Evolutionary conservation across 345 rosid genomes (phyloP).

Genomic region (Syzygium jambos): DNA sequence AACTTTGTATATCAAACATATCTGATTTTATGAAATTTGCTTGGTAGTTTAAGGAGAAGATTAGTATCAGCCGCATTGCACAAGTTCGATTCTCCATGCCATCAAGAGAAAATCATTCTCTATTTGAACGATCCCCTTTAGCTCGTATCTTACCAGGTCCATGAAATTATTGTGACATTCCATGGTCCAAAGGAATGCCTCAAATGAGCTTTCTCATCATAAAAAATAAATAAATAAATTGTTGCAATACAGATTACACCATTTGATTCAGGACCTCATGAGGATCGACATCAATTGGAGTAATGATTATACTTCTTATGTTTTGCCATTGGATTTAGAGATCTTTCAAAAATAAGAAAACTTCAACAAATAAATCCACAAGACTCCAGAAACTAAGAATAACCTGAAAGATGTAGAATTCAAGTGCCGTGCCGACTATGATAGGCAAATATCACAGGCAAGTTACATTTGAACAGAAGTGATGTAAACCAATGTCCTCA

Average conservation of each 20-base stretch:
- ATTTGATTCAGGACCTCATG: neutral
- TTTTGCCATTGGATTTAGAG: neutral
- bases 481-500: neutral
- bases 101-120: neutral
- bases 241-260: neutral
- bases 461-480: neutral
- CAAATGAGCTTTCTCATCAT: neutral
- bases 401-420: neutral
- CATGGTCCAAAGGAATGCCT: neutral
- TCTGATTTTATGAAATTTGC: neutral
- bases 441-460: neutral
- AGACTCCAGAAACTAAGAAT: neutral
- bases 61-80: neutral
- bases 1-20: neutral
- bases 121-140: neutral
- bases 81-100: neutral
- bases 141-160: neutral
- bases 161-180: neutral
- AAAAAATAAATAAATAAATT: neutral
- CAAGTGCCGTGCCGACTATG: neutral
- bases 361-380: neutral
- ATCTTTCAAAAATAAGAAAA: neutral
- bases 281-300: neutral
- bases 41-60: neutral
- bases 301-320: neutral